Evolutionary conservation across 805 yeast genomes (phyloP), one percentile per base, ranked within the genome.

Genomic region (Yarrowia porcina): DNA sequence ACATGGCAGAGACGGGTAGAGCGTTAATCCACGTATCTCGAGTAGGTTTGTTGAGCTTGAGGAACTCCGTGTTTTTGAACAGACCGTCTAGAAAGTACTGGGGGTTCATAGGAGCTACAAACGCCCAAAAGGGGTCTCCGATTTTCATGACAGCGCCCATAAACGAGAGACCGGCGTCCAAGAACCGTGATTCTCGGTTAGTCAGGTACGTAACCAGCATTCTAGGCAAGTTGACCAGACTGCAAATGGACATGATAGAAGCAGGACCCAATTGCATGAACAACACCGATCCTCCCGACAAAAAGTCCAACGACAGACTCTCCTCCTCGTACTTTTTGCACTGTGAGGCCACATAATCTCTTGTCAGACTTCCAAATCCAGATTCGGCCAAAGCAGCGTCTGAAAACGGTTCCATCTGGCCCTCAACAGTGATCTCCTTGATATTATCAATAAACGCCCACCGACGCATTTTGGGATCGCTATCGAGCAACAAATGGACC

Each of bases 361-460:
- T 10, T 1, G 59, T 52, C 7, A 36, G 44, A 4, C 4, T 17
- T 10, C 44, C 59, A 8, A 52, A 25, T 0, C 59, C 44, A 4
- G 36, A 3, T 12, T 52, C 44, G 5, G 44, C 44, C 44, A 52
- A 25, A 52, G 59, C 32, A 8, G 44, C 42, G 18, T 33, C 59
- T 5, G 59, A 52, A 13, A 52, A 52, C 2, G 59, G 59, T 10
- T 52, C 59, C 27, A 49, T 49, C 18, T 49, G 57, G 32, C 57
- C 57, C 10, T 49, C 41, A 3, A 49, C 33, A 4, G 15, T 23
- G 10, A 52, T 21, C 15, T 35, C 39, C 33, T 52, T 52, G 59
- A 52, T 52, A 35, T 52, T 52, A 10, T 36, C 44, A 9, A 20
- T 49, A 28, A 39, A 56, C 3, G 61, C 61, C 61, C 61, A 56